A percentile compares a stretch with the other conserved stretches of the same genome.
Conservation (phyloP, 331 rosid genomes). For the Spiraea crenata region DNA sequence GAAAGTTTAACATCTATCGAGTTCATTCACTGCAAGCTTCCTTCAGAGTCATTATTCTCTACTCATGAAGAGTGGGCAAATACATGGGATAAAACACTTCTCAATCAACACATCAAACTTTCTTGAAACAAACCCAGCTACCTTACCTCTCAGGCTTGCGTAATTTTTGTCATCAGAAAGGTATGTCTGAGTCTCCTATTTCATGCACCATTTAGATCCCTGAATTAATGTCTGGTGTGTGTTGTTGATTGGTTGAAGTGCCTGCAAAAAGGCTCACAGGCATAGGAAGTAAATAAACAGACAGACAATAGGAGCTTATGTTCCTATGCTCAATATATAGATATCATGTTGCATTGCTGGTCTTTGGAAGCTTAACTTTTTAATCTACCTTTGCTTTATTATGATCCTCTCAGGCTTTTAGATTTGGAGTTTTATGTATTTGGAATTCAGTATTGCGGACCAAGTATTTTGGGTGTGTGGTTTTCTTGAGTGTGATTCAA, state of each 20-base stretch:
- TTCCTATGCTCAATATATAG: not conserved
- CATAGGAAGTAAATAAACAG: not conserved
- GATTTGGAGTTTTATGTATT: not conserved
- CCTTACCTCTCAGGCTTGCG: constrained; percentile 59
- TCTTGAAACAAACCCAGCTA: constrained; percentile 39
- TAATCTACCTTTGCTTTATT: no score
- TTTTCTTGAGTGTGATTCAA: not conserved
- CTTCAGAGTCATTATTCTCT: constrained; percentile 55
- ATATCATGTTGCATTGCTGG: constrained; percentile 9
- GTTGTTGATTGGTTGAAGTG: constrained; percentile 19
- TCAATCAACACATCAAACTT: constrained; percentile 56
- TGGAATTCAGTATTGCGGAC: not conserved
- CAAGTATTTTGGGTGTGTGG: not conserved
- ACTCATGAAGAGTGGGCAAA: constrained; percentile 34
- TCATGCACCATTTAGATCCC: constrained; percentile 12
- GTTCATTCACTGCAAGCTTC: constrained; percentile 67
- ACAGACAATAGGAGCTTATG: not conserved
- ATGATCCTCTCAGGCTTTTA: not conserved
- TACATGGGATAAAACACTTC: constrained; percentile 64
- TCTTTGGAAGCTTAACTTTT: not conserved
- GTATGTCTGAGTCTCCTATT: constrained; percentile 35
- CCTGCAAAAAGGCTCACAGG: constrained; percentile 1
- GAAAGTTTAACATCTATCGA: constrained; percentile 74
- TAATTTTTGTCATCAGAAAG: constrained; percentile 80
- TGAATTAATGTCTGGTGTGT: constrained; percentile 15